Evolutionary conservation across 2,329 filamentous ascomycete species (phyloP).

Genomic region (Fusarium guadeloupense): DNA sequence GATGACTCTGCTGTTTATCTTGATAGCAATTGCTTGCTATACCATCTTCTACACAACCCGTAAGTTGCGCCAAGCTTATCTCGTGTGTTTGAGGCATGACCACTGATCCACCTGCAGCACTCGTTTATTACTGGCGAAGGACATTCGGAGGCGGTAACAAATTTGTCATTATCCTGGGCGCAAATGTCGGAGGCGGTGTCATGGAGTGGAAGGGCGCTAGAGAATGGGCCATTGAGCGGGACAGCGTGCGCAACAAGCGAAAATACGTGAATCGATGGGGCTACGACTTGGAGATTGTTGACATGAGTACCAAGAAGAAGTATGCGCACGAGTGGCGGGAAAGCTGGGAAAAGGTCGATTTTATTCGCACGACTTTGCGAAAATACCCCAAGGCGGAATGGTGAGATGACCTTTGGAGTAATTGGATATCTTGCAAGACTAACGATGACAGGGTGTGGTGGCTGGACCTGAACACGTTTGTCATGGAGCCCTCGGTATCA

Average conservation of each 20-base stretch:
- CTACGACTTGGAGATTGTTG: slow-evolving; percentile 94
- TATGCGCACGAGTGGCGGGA: slow-evolving; percentile 99
- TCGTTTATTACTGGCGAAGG: slow-evolving; percentile 73
- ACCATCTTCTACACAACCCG: slow-evolving; percentile 77
- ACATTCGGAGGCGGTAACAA: slow-evolving; percentile 85
- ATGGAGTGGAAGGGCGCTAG: slow-evolving; percentile 99
- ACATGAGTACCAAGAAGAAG: slow-evolving; percentile 98
- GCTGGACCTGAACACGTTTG: slow-evolving; percentile 95
- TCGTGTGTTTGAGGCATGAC: not conserved
- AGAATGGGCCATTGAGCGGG: slow-evolving; percentile 97
- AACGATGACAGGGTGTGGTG: slow-evolving; percentile 91
- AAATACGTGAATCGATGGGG: slow-evolving; percentile 89
- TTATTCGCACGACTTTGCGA: slow-evolving; percentile 84
- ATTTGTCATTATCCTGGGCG: slow-evolving; percentile 90
- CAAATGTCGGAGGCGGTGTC: slow-evolving; percentile 94
- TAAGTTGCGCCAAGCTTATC: slow-evolving; percentile 59
- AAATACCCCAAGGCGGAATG: slow-evolving; percentile 98
- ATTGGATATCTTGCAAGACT: slow-evolving; percentile 11
- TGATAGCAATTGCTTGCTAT: slow-evolving; percentile 74
- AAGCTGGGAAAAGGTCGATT: slow-evolving; percentile 99
- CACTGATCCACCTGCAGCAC: slow-evolving; percentile 19
- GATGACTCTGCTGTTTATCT: slow-evolving; percentile 66
- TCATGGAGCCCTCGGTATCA: slow-evolving; percentile 95
- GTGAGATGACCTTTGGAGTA: slow-evolving; percentile 61
- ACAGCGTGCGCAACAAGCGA: slow-evolving; percentile 95